A percentile compares a stretch with the other conserved stretches of the same genome.
Conservation (phyloP, 1,139 yeast species). For the Saccharomycopsis hybrid region DNA sequence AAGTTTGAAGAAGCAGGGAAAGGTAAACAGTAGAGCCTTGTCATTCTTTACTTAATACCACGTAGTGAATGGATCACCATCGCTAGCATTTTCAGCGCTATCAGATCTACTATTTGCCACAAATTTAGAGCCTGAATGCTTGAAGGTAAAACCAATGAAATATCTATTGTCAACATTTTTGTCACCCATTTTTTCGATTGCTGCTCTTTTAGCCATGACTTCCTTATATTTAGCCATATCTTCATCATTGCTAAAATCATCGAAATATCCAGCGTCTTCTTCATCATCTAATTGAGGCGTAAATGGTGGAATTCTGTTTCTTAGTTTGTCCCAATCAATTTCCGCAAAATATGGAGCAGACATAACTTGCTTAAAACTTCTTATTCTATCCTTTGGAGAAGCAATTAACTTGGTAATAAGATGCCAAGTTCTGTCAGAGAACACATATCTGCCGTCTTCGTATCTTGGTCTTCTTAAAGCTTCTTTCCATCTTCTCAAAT, state of each 20-base stretch:
- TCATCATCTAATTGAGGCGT: slow-evolving; percentile 95
- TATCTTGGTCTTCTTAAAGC: slow-evolving; percentile 86
- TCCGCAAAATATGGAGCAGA: slow-evolving; percentile 78
- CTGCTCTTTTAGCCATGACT: slow-evolving; percentile 84
- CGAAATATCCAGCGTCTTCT: slow-evolving; percentile 98
- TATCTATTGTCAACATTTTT: slow-evolving; percentile 59
- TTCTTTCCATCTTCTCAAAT: slow-evolving; percentile 88
- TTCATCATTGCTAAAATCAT: slow-evolving; percentile 92
- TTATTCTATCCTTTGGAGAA: slow-evolving; percentile 66
- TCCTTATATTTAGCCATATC: slow-evolving; percentile 98
- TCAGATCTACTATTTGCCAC: slow-evolving; percentile 8
- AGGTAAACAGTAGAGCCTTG: too few relatives aligned
- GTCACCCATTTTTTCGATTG: slow-evolving; percentile 76
- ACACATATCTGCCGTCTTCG: slow-evolving; percentile 84
- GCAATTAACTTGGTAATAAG: slow-evolving; percentile 75
- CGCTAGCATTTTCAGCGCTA: slow-evolving; percentile 1
- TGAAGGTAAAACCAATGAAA: slow-evolving; percentile 93
- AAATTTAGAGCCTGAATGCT: slow-evolving; percentile 56
- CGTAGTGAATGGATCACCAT: slow-evolving; percentile 21
- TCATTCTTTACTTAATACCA: slow-evolving; percentile 20
- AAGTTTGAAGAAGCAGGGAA: too few relatives aligned
- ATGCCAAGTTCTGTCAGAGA: slow-evolving; percentile 96
- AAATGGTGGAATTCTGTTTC: slow-evolving; percentile 80
- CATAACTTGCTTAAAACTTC: slow-evolving; percentile 74
- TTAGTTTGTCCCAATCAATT: slow-evolving; percentile 66